Percentiles rank a stretch among this genome's conserved stretches.
Evolutionary conservation across 2,329 filamentous ascomycete species (phyloP).

Genomic region (Chaetomiaceae sp.): DNA sequence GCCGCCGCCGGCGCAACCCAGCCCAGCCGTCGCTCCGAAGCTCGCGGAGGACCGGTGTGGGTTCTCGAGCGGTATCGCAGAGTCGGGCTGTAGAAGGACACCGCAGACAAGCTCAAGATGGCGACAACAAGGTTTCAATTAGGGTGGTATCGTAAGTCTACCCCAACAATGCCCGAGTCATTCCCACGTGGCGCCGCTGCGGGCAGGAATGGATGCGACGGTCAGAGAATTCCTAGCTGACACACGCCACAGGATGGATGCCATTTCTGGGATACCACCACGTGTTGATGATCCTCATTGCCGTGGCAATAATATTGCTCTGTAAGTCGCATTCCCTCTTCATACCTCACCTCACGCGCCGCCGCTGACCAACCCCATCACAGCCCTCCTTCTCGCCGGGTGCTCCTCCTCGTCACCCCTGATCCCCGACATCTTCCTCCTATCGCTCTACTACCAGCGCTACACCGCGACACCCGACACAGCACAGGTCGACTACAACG

Average conservation of each 20-base stretch:
- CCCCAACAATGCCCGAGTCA: not conserved
- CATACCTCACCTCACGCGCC: not conserved
- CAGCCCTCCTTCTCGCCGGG: conserved; percentile 86
- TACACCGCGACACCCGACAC: conserved; percentile 80
- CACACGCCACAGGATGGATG: conserved; percentile 49
- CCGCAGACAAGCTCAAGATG: conserved; percentile 22
- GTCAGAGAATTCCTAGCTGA: conserved; percentile 1
- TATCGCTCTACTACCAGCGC: conserved; percentile 92
- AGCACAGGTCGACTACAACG: conserved; percentile 85
- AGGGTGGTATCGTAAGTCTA: conserved; percentile 48
- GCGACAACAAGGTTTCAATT: conserved; percentile 39
- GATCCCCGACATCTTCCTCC: conserved; percentile 93
- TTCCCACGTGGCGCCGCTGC: not conserved
- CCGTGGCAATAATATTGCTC: conserved; percentile 85
- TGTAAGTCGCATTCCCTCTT: conserved; percentile 58
- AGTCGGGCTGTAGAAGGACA: not conserved
- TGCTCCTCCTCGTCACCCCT: conserved; percentile 95
- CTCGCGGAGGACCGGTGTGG: conserved; percentile 28
- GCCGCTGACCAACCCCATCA: not conserved
- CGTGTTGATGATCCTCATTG: conserved; percentile 96
- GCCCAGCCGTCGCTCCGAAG: conserved; percentile 26
- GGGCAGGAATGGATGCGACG: not conserved
- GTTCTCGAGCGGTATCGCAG: conserved; percentile 11
- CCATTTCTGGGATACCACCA: conserved; percentile 72
- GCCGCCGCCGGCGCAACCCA: conserved; percentile 9